A percentile compares a stretch with the other conserved stretches of the same genome.
These are phyloP conservation scores for Cladosporium sp. DNA, from an alignment of 2,329 filamentous ascomycete species.

Conservation along the genomic window DNA sequence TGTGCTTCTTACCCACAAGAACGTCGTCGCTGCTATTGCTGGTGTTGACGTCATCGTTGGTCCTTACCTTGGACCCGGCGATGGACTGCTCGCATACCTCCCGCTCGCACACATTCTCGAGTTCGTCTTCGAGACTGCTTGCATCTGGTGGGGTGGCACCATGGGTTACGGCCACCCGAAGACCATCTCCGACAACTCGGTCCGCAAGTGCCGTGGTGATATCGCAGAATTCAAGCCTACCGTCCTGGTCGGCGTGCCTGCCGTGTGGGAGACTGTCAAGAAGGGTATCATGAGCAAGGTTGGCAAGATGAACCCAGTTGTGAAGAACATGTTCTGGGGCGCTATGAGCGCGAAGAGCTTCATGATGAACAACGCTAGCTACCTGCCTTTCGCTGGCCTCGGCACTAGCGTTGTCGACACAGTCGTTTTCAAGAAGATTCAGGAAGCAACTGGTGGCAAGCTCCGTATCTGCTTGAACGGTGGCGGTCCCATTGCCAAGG, in stretches of 20 bases:
- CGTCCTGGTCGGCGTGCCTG: conserved; percentile 89
- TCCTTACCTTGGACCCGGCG: conserved; percentile 73
- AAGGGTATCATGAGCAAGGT: conserved; percentile 88
- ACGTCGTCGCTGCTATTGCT: conserved; percentile 77
- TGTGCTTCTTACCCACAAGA: conserved; percentile 77
- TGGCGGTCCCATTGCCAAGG: conserved; percentile 83
- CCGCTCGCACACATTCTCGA: conserved; percentile 96
- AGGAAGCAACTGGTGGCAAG: conserved; percentile 82
- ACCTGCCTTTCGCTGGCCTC: conserved; percentile 50
- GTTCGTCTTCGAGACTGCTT: conserved; percentile 91
- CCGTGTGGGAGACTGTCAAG: conserved; percentile 95
- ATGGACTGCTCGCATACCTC: conserved; percentile 84
- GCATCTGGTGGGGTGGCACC: conserved; percentile 83
- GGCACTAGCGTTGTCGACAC: conserved; percentile 72
- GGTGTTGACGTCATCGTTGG: conserved; percentile 79
- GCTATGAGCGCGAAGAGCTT: conserved; percentile 63
- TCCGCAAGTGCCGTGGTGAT: conserved; percentile 88
- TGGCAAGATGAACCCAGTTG: conserved; percentile 67
- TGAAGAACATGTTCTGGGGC: conserved; percentile 77
- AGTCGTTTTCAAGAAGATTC: conserved; percentile 89
- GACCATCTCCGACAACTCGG: conserved; percentile 81
- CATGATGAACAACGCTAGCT: conserved; percentile 52
- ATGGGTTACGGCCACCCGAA: conserved; percentile 92
- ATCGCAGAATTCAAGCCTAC: conserved; percentile 90
- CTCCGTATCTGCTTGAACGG: conserved; percentile 93